Conservation (phyloP, 345 rosid genomes). For the Angophora floribunda region DNA sequence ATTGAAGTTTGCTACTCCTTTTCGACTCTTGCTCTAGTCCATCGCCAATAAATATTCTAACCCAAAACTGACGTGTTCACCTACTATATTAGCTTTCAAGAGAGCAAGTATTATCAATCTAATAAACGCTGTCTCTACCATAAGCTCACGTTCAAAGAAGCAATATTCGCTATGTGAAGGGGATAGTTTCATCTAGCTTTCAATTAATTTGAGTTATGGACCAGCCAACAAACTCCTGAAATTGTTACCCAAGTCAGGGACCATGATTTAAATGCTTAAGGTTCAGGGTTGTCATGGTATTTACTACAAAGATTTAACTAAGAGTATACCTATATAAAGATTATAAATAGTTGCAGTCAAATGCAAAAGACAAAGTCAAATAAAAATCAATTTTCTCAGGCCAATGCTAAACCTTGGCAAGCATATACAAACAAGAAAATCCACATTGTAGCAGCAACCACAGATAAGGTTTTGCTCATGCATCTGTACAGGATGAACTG, state of each 20-base stretch:
- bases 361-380: not conserved
- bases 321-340: not conserved
- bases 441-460: not conserved
- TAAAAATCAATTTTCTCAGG: not conserved
- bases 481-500: not conserved
- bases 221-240: not conserved
- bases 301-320: not conserved
- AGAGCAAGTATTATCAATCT: not conserved
- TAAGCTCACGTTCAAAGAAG: not conserved
- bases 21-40: not conserved
- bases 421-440: not conserved
- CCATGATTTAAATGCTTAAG: not conserved
- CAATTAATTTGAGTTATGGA: not conserved
- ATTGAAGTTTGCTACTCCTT: not conserved
- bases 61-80: not conserved
- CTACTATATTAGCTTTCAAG: not conserved
- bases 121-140: not conserved
- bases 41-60: not conserved
- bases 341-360: not conserved
- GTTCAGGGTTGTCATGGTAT: not conserved
- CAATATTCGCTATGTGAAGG: not conserved
- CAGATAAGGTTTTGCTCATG: not conserved
- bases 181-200: not conserved
- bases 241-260: not conserved
- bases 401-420: not conserved